A percentile compares a stretch with the other conserved stretches of the same genome.
Evolutionary conservation across 306 rosid genomes (phyloP).

Genomic region (Quillaja saponaria): DNA sequence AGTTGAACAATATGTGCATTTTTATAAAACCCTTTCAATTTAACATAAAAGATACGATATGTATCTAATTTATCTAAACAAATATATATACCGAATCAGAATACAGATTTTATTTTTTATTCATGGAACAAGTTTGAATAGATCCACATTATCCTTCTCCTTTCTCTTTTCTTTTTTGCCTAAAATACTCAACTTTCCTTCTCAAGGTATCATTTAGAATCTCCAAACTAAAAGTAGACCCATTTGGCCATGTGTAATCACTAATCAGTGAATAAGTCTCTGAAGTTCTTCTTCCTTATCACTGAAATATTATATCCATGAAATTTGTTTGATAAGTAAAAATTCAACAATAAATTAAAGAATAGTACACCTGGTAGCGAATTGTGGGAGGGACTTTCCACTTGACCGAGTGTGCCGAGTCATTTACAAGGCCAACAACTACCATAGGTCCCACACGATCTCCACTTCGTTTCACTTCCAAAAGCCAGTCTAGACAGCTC

Average conservation of each 20-base stretch:
- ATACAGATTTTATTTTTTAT: neutral
- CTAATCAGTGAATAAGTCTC: too few species aligned
- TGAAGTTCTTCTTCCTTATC: too few species aligned
- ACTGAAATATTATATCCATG: too few species aligned
- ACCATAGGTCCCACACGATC: conserved; percentile 69
- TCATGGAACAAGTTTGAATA: conserved; percentile 8
- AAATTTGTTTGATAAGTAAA: too few species aligned
- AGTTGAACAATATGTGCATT: conserved; percentile 10
- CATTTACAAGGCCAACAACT: conserved; percentile 61
- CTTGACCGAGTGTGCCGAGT: conserved; percentile 38
- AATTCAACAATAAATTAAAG: too few species aligned
- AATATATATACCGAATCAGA: neutral
- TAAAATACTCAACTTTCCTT: conserved; percentile 1
- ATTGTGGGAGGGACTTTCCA: conserved; percentile 46
- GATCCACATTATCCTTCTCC: neutral
- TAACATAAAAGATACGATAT: conserved; percentile 18
- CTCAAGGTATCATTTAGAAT: neutral
- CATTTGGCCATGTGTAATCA: too few species aligned
- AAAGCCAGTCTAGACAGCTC: conserved; percentile 66
- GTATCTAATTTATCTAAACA: conserved; percentile 14
- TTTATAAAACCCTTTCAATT: conserved; percentile 11
- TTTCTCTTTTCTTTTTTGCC: neutral
- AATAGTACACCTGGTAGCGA: conserved; percentile 58
- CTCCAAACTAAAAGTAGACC: neutral
- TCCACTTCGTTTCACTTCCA: conserved; percentile 54